Evolutionary conservation across 2,329 filamentous ascomycete genomes (phyloP).

Genomic region (Verticillium longisporum): DNA sequence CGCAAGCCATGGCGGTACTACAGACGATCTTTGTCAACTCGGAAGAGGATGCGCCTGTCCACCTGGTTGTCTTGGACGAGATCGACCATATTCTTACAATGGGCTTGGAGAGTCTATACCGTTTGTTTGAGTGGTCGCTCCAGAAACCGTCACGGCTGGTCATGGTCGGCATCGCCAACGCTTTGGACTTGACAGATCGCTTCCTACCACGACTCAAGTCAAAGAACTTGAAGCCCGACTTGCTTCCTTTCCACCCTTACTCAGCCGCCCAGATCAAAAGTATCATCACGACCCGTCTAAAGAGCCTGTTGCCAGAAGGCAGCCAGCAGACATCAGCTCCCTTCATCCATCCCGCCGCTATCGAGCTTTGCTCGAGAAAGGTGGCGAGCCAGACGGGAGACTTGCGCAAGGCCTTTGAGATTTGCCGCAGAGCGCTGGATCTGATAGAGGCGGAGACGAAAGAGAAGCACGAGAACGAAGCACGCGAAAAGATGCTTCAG

Average conservation of each 20-base stretch:
- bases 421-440: constrained; percentile 84
- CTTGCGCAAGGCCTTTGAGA: constrained; percentile 89
- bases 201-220: constrained; percentile 91
- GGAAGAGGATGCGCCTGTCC: constrained; percentile 51
- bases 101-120: constrained; percentile 83
- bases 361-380: constrained; percentile 91
- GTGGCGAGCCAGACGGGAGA: constrained; percentile 92
- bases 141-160: constrained; percentile 72
- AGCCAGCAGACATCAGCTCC: constrained; percentile 56
- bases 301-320: constrained; percentile 58
- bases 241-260: constrained; percentile 91
- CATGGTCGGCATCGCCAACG: constrained; percentile 91
- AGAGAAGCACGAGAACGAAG: constrained; percentile 61
- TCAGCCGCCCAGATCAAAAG: constrained; percentile 78
- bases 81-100: constrained; percentile 89
- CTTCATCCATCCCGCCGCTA: constrained; percentile 88
- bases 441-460: constrained; percentile 80
- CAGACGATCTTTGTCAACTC: constrained; percentile 64
- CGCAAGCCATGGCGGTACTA: constrained; percentile 60
- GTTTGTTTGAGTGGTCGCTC: constrained; percentile 91
- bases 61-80: constrained; percentile 86
- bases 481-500: constrained; percentile 47
- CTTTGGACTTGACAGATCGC: constrained; percentile 88
- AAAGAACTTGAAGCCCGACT: constrained; percentile 80
- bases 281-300: constrained; percentile 79